Conservation (phyloP, 768 basidiomycete species). For the Rhodotorula toruloides region DNA sequence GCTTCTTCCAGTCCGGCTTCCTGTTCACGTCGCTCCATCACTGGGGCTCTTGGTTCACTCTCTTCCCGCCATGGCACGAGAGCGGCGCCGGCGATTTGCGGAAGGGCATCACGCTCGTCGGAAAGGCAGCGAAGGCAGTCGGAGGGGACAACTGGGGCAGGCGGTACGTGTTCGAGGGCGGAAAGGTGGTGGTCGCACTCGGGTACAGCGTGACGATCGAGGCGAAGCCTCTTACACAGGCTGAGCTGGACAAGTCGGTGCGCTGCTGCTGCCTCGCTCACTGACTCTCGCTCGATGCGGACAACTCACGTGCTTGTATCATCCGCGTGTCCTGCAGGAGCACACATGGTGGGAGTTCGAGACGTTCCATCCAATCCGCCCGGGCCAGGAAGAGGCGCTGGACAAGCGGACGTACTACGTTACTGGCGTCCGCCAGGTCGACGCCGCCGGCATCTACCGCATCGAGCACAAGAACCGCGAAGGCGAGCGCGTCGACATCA, state of each 20-base stretch:
- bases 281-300: not conserved
- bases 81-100: conserved; percentile 33
- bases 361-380: conserved; percentile 38
- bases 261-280: not conserved
- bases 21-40: conserved; percentile 38
- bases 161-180: conserved; percentile 34
- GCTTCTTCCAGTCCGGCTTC: conserved; percentile 40
- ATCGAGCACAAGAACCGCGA: conserved; percentile 39
- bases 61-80: conserved; percentile 40
- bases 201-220: conserved; percentile 34
- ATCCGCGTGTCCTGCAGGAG: conserved; percentile 1
- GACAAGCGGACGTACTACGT: conserved; percentile 38
- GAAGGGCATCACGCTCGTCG: conserved; percentile 33
- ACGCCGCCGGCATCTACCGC: conserved; percentile 14
- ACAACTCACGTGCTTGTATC: not conserved
- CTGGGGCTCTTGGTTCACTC: conserved; percentile 38
- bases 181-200: conserved; percentile 30
- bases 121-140: conserved; percentile 30
- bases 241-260: conserved; percentile 31
- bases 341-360: conserved; percentile 40
- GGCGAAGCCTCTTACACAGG: conserved; percentile 3
- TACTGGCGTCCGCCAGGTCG: conserved; percentile 26
- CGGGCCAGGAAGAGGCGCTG: conserved; percentile 17
- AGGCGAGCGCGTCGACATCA: conserved; percentile 34
- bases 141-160: conserved; percentile 39